phyloP scores from a whole-genome alignment of 2,329 filamentous ascomycete genomes.

The Xylariaceae sp. region DNA sequence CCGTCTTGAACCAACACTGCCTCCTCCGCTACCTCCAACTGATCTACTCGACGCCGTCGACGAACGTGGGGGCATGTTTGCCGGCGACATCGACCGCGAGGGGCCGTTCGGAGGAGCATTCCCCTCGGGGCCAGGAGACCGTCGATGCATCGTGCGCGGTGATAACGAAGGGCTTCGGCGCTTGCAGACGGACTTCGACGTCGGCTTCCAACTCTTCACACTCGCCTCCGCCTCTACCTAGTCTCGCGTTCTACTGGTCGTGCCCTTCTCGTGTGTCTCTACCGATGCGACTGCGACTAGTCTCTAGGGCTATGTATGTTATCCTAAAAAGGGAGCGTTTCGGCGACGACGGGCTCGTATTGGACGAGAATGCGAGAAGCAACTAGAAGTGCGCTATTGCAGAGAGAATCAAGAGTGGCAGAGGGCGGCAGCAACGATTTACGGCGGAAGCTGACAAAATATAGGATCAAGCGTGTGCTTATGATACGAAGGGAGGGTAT shows the following conservation, averaged over 20 bases:
- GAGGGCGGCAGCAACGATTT: conserved; percentile 13
- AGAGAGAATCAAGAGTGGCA: conserved; percentile 11
- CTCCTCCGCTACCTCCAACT: conserved; percentile 38
- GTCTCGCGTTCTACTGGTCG: conserved; percentile 14
- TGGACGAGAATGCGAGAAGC: conserved; percentile 7
- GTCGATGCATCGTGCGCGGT: conserved; percentile 53
- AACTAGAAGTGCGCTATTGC: conserved; percentile 6
- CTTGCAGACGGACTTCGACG: conserved; percentile 41
- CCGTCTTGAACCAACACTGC: conserved; percentile 41
- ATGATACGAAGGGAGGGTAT: conserved; percentile 11
- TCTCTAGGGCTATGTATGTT: conserved; percentile 16
- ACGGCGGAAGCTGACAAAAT: conserved; percentile 6
- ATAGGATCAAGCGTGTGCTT: not conserved
- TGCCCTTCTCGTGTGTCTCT: conserved; percentile 4
- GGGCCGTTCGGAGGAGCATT: conserved; percentile 49
- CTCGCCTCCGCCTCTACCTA: conserved; percentile 15
- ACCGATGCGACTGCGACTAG: conserved; percentile 9
- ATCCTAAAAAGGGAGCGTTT: conserved; percentile 19
- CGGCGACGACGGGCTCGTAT: conserved; percentile 10
- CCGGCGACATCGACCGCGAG: conserved; percentile 56
- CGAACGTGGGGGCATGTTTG: conserved; percentile 53
- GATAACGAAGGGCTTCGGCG: conserved; percentile 41
- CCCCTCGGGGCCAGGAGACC: conserved; percentile 58
- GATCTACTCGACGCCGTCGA: conserved; percentile 64
- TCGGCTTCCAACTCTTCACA: conserved; percentile 8